phyloP scores from a whole-genome alignment of 257 asterid genomes.

The Thymus quinquecostatus region DNA sequence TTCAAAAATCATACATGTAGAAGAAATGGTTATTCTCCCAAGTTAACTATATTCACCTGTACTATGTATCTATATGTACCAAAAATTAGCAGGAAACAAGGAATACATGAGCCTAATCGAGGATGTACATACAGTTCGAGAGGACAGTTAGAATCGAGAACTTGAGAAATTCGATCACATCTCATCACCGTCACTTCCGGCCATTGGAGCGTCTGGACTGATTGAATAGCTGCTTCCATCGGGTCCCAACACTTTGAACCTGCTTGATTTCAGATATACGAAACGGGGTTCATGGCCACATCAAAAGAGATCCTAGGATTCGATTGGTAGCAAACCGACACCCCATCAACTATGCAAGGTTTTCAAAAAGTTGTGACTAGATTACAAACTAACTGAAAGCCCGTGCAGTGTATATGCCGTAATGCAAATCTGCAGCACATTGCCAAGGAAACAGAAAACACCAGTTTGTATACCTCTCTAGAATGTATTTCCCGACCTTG shows the following conservation, averaged over 20 bases:
- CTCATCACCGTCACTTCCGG: constrained; percentile 65
- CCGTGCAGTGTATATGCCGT: not conserved
- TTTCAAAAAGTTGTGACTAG: not conserved
- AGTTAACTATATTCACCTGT: not conserved
- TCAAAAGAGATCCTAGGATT: too few relatives aligned
- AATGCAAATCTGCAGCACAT: not conserved
- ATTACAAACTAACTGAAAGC: not conserved
- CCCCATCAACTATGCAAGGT: not conserved
- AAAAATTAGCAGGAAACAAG: constrained; percentile 17
- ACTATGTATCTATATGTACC: not conserved
- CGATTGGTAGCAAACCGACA: too few relatives aligned
- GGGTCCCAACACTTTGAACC: constrained; percentile 79
- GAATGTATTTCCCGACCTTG: constrained; percentile 81
- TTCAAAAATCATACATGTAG: constrained; percentile 25
- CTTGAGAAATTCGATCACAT: constrained; percentile 24
- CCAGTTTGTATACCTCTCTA: constrained; percentile 63
- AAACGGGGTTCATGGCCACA: not conserved
- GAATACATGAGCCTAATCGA: constrained; percentile 1
- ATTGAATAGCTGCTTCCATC: constrained; percentile 61
- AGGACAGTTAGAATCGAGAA: constrained; percentile 14
- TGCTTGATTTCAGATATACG: constrained; percentile 27
- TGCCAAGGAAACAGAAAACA: not conserved
- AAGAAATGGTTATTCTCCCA: constrained; percentile 23
- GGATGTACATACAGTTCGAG: constrained; percentile 29
- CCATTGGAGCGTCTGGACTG: constrained; percentile 45